Percentiles rank a stretch among this genome's conserved stretches.
These are phyloP conservation scores for Aureobasidium sp. DNA, from an alignment of 2,329 filamentous ascomycete species.

Conservation along the genomic window DNA sequence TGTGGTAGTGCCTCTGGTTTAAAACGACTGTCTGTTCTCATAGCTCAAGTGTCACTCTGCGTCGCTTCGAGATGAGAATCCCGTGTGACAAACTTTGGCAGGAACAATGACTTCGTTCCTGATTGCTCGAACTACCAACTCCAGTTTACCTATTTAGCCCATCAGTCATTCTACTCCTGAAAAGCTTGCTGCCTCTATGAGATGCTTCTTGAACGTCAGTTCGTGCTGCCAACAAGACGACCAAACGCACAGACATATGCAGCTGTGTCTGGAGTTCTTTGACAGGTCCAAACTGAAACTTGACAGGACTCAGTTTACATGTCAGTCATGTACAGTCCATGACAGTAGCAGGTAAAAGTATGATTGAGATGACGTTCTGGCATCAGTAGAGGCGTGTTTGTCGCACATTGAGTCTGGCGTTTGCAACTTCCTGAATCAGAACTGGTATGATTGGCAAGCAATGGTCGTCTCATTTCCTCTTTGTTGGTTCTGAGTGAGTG, in stretches of 20 bases:
- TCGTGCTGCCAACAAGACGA: not conserved
- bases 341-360: not conserved
- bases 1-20: not conserved
- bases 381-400: not conserved
- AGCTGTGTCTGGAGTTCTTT: not conserved
- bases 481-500: not conserved
- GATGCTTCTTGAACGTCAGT: not conserved
- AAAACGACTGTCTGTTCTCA: not conserved
- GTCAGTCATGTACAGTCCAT: not conserved
- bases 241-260: not conserved
- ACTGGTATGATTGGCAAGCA: not conserved
- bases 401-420: not conserved
- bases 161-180: not conserved
- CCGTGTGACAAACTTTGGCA: not conserved
- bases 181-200: not conserved
- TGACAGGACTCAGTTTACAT: not conserved
- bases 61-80: not conserved
- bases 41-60: not conserved
- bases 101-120: not conserved
- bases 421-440: not conserved
- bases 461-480: not conserved
- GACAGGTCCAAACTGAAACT: not conserved
- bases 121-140: not conserved
- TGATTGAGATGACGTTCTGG: not conserved
- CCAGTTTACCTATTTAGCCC: not conserved